A percentile compares a stretch with the other conserved stretches of the same genome.
phyloP scores from a whole-genome alignment of 2,329 filamentous ascomycete species.

The Mycogone perniciosa region DNA sequence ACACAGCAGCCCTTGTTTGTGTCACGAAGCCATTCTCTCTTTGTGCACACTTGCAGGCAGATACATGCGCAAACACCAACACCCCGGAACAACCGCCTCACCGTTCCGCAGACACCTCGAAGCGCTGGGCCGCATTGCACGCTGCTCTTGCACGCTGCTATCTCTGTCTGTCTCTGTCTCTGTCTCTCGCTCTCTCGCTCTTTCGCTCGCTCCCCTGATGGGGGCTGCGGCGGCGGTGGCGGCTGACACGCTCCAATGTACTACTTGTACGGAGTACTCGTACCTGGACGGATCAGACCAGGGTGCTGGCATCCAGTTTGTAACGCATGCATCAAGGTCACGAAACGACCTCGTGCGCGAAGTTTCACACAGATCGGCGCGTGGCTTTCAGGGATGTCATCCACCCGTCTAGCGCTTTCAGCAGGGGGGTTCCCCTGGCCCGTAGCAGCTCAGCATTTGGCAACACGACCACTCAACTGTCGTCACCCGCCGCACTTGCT shows the following conservation, averaged over 20 bases:
- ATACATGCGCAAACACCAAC: not conserved
- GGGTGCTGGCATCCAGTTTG: not conserved
- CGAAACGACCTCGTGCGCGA: constrained; percentile 14
- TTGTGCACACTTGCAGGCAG: not conserved
- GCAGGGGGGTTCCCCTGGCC: not conserved
- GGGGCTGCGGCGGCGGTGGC: not conserved
- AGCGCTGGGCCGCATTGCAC: too few relatives aligned
- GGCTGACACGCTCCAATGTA: not conserved
- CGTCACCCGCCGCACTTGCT: not conserved
- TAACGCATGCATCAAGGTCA: not conserved
- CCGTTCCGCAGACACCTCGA: too few relatives aligned
- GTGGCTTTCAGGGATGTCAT: constrained; percentile 31
- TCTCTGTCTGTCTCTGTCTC: too few relatives aligned
- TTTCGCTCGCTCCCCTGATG: too few relatives aligned
- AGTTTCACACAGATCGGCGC: constrained; percentile 27
- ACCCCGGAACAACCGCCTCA: too few relatives aligned
- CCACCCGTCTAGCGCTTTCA: not conserved
- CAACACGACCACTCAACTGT: not conserved
- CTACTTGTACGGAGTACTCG: too few relatives aligned
- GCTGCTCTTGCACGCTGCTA: too few relatives aligned
- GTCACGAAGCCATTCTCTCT: not conserved
- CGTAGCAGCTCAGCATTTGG: not conserved
- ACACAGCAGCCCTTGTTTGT: not conserved
- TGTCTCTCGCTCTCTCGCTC: too few relatives aligned
- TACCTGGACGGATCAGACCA: not conserved